Conservation (phyloP, 768 basidiomycete species). For the Cyclocybe cylindracea region DNA sequence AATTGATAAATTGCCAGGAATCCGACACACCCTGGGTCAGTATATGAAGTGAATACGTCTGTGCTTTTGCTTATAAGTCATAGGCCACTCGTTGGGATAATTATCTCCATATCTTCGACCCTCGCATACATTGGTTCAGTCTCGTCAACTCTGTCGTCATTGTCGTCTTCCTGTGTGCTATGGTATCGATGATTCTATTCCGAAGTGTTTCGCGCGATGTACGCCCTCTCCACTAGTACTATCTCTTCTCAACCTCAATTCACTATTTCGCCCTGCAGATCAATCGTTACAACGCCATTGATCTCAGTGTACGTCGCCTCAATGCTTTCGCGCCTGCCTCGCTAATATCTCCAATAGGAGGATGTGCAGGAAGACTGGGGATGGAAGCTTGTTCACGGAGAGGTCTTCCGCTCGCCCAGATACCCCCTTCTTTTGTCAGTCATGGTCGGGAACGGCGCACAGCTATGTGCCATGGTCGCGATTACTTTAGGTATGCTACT, state of each 20-base stretch:
- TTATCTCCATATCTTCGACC: slow-evolving; percentile 92
- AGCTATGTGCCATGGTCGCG: slow-evolving; percentile 82
- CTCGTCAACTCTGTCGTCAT: slow-evolving; percentile 92
- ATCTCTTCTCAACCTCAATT: neutral
- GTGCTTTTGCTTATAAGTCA: slow-evolving; percentile 1
- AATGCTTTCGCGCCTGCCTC: neutral
- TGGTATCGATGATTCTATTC: slow-evolving; percentile 91
- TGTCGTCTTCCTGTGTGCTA: slow-evolving; percentile 85
- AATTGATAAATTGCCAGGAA: slow-evolving; percentile 46
- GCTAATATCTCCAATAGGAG: slow-evolving; percentile 49
- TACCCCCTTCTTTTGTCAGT: slow-evolving; percentile 79
- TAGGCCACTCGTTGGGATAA: slow-evolving; percentile 97
- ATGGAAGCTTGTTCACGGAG: slow-evolving; percentile 97
- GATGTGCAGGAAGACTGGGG: slow-evolving; percentile 98
- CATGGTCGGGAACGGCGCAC: slow-evolving; percentile 88
- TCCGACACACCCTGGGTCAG: slow-evolving; percentile 84
- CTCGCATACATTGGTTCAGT: slow-evolving; percentile 95
- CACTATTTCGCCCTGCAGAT: slow-evolving; percentile 51
- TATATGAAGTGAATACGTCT: neutral
- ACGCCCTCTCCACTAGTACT: slow-evolving; percentile 21
- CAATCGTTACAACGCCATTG: slow-evolving; percentile 92
- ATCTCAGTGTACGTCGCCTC: slow-evolving; percentile 65
- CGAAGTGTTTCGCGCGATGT: slow-evolving; percentile 90
- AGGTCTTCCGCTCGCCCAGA: slow-evolving; percentile 87
- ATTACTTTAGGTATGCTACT: slow-evolving; percentile 73